Conservation (phyloP, 805 yeast species). For the Wickerhamiella qilinensis region DNA sequence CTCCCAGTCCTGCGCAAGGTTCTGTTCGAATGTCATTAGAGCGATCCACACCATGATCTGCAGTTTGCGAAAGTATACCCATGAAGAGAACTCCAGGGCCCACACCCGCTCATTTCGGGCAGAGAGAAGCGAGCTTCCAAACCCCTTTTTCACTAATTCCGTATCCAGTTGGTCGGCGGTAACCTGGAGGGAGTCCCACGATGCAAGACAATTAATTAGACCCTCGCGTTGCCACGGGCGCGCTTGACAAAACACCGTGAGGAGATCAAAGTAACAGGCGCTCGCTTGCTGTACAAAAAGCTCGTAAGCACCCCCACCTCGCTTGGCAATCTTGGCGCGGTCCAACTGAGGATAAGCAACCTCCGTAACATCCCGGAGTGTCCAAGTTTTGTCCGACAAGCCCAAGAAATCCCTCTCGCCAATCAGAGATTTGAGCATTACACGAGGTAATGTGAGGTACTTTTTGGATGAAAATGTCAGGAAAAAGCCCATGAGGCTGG, state of each 20-base stretch:
- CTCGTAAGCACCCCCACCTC: slow-evolving; percentile 14
- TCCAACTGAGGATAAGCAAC: slow-evolving; percentile 27
- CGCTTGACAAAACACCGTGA: slow-evolving; percentile 39
- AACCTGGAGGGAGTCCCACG: slow-evolving; percentile 75
- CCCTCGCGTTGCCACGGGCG: slow-evolving; percentile 74
- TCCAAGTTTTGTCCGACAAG: slow-evolving; percentile 15
- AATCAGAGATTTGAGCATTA: slow-evolving; percentile 12
- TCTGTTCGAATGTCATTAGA: slow-evolving; percentile 59
- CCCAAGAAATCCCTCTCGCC: slow-evolving; percentile 8
- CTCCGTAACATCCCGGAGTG: slow-evolving; percentile 27
- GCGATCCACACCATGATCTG: slow-evolving; percentile 57
- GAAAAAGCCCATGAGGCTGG: slow-evolving; percentile 20
- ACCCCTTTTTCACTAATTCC: slow-evolving; percentile 19
- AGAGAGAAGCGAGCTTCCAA: slow-evolving; percentile 18
- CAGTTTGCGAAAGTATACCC: slow-evolving; percentile 51
- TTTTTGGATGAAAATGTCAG: slow-evolving; percentile 16
- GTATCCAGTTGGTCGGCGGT: slow-evolving; percentile 50
- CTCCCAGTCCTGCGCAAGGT: slow-evolving; percentile 60
- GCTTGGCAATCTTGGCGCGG: slow-evolving; percentile 17
- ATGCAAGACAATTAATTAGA: slow-evolving; percentile 34
- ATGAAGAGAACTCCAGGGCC: slow-evolving; percentile 54
- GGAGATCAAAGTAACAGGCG: slow-evolving; percentile 33
- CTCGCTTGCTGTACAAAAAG: slow-evolving; percentile 20
- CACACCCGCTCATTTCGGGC: slow-evolving; percentile 1
- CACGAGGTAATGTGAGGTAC: slow-evolving; percentile 18